Conservation (phyloP, 2,329 filamentous ascomycete genomes). For the Elsinoe batatas region DNA sequence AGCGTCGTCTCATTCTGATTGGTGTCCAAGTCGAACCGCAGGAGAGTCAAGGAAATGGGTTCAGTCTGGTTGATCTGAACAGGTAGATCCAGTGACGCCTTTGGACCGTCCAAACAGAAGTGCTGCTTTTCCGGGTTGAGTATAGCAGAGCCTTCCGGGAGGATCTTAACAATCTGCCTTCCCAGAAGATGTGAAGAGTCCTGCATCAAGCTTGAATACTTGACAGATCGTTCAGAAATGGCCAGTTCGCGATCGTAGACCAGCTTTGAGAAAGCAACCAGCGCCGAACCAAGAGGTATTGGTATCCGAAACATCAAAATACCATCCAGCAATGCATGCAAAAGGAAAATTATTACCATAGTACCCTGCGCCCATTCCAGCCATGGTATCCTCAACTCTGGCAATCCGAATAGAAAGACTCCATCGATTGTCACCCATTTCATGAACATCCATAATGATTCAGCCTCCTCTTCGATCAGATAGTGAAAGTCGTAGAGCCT, state of each 20-base stretch:
- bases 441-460: constrained; percentile 81
- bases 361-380: constrained; percentile 76
- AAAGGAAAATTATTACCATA: constrained; percentile 59
- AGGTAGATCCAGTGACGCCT: constrained; percentile 57
- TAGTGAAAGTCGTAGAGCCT: constrained; percentile 77
- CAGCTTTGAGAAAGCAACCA: constrained; percentile 64
- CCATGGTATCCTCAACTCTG: constrained; percentile 88
- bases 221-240: constrained; percentile 87
- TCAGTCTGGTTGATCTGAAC: constrained; percentile 90
- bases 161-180: constrained; percentile 93
- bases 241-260: constrained; percentile 89
- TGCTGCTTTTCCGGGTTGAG: constrained; percentile 73
- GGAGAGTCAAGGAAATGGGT: constrained; percentile 78
- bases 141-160: constrained; percentile 83
- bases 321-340: constrained; percentile 65
- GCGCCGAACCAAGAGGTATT: constrained; percentile 64
- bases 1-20: constrained; percentile 70
- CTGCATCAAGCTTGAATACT: constrained; percentile 75
- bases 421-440: constrained; percentile 91
- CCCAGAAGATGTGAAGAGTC: constrained; percentile 91
- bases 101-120: constrained; percentile 66
- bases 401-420: constrained; percentile 75
- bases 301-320: constrained; percentile 87
- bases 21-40: constrained; percentile 75
- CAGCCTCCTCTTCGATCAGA: constrained; percentile 68